These are phyloP conservation scores for Beta lomatogona DNA, from an alignment of 179 eudicot species.

Conservation along the genomic window DNA sequence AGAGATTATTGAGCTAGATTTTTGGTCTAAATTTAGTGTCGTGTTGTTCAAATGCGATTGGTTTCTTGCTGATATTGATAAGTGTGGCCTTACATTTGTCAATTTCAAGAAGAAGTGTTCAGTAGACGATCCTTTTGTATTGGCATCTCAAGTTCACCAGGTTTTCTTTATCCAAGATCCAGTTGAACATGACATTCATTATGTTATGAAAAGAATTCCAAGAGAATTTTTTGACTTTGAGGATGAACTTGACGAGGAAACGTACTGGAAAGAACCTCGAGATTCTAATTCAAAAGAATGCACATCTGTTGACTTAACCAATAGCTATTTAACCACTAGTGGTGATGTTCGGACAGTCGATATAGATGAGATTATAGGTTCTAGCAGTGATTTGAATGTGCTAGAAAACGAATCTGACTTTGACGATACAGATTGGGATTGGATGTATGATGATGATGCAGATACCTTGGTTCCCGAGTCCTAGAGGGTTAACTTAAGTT, in stretches of 20 bases:
- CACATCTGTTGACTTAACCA: neutral
- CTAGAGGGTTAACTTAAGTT: neutral
- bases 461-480: neutral
- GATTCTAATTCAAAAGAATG: no score
- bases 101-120: neutral
- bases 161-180: neutral
- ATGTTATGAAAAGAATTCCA: no score
- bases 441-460: neutral
- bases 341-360: neutral
- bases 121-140: slow-evolving; percentile 5
- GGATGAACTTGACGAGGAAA: neutral
- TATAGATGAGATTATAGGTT: neutral
- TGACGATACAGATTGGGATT: neutral
- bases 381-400: no score
- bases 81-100: neutral
- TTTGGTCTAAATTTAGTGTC: no score
- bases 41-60: neutral
- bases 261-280: neutral
- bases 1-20: no score
- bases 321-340: no score
- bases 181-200: neutral
- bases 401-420: neutral
- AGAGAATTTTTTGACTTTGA: neutral
- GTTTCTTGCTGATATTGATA: neutral
- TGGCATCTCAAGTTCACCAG: slow-evolving; percentile 11